Percentiles rank a stretch among this genome's conserved stretches.
These are phyloP conservation scores for Vitis hybrid DNA, from an alignment of 177 flowering plant genomes.

Conservation along the genomic window DNA sequence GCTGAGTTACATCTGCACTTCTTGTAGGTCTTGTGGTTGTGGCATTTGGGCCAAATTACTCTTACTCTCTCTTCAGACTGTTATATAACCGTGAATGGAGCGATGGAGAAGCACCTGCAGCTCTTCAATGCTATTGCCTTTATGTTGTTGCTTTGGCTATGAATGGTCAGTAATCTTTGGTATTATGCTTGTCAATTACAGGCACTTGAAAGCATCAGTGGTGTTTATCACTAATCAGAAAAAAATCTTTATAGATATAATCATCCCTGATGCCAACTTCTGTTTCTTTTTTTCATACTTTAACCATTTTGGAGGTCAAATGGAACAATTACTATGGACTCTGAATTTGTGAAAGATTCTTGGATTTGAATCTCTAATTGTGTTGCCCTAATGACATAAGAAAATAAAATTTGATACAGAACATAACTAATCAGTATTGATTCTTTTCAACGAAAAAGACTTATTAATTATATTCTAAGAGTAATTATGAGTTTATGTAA, in stretches of 20 bases:
- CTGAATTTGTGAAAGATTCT: no score
- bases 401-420: no score
- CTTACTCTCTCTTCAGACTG: constrained; percentile 84
- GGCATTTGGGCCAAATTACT: constrained; percentile 97
- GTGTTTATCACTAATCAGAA: background rate
- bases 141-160: constrained; percentile 83
- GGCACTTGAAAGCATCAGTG: background rate
- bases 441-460: no score
- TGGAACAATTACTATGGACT: background rate
- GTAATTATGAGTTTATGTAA: no score
- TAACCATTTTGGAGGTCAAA: background rate
- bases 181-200: background rate
- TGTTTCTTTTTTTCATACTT: background rate
- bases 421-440: no score
- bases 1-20: background rate
- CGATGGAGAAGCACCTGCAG: constrained; percentile 91
- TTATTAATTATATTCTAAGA: no score
- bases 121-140: constrained; percentile 77
- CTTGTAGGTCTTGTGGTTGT: constrained; percentile 75
- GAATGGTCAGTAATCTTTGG: constrained; percentile 67
- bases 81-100: constrained; percentile 93
- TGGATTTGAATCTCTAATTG: no score
- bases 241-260: background rate
- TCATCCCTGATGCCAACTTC: background rate
- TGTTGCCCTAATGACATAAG: no score